Conservation (phyloP, 306 rosid species). For the Bauhinia variegata region DNA sequence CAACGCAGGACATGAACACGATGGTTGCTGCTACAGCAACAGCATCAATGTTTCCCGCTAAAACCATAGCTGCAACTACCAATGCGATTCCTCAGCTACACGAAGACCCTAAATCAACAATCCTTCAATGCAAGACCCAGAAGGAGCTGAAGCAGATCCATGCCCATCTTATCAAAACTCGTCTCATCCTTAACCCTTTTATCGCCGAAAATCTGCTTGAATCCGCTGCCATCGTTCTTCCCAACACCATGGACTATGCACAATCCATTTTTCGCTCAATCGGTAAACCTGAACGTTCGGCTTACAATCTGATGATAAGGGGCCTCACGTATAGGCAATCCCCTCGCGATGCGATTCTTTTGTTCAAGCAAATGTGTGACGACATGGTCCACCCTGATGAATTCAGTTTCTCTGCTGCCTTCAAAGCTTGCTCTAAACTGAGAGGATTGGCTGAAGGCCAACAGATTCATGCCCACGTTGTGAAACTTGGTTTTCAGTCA, state of each 20-base stretch:
- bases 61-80: constrained; percentile 33
- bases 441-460: constrained; percentile 47
- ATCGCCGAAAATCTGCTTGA: constrained; percentile 58
- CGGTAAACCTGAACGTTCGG: constrained; percentile 43
- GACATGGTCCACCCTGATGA: constrained; percentile 39
- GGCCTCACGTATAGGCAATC: constrained; percentile 47
- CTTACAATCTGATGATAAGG: constrained; percentile 58
- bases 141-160: constrained; percentile 63
- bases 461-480: constrained; percentile 53
- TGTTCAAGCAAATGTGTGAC: constrained; percentile 55
- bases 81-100: constrained; percentile 45
- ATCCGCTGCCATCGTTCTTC: constrained; percentile 59
- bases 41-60: constrained; percentile 36
- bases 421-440: constrained; percentile 62
- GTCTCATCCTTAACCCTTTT: constrained; percentile 53
- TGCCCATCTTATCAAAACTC: constrained; percentile 66
- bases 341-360: constrained; percentile 45
- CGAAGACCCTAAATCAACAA: constrained; percentile 54
- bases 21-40: constrained; percentile 34
- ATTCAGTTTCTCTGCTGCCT: constrained; percentile 51
- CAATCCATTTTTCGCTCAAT: constrained; percentile 50
- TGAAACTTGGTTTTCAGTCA: constrained; percentile 50
- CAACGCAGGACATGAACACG: no score
- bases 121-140: constrained; percentile 57
- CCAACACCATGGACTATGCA: constrained; percentile 54